Evolutionary conservation across 1,284 basidiomycete genomes (phyloP), one percentile per base, ranked within the genome.

Genomic region (Cutaneotrichosporon cutaneum): DNA sequence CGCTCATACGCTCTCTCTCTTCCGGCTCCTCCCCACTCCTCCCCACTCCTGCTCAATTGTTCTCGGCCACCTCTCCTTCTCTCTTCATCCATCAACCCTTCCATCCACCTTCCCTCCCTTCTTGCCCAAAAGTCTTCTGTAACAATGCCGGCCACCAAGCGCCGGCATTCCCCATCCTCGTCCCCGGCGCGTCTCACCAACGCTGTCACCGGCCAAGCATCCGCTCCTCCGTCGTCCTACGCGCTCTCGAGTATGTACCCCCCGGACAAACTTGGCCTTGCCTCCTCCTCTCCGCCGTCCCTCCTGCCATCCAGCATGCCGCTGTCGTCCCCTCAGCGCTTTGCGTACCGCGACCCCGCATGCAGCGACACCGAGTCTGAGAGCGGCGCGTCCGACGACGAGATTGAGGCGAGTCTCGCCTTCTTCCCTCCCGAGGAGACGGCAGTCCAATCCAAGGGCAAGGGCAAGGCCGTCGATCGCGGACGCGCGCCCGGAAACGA

Each of bases 321-420:
- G 13, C 36, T 39, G 13, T 50, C 47, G 9, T 50, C 47, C 3
- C 47, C 47, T 4, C 22, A 50, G 10, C 47, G 27, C 48, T 32
- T 54, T 14, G 52, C 52, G 0, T 54, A 54, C 52, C 52, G 52
- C 24, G 52, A 54, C 13, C 21, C 52, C 1, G 10, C 35, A 2
- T 21, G 22, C 3, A 39, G 21, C 9, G 52, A 54, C 35, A 54
- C 45, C 6, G 55, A 39, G 10, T 33, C 51, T 27, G 59, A 55
- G 36, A 7, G 13, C 22, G 35, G 54, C 48, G 51, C 32, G 5
- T 54, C 55, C 1, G 50, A 45, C 56, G 56, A 54, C 26, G 52
- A 58, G 32, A 51, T 53, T 18, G 60, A 61, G 51, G 16, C 45
- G n/a, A 56, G 52, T n/a, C 51, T 61, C 1, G 52, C 52, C 16